Evolutionary conservation across 2,329 filamentous ascomycete species (phyloP), one percentile per base, ranked within the genome.

Genomic region (Magnaporthiopsis incrustans): DNA sequence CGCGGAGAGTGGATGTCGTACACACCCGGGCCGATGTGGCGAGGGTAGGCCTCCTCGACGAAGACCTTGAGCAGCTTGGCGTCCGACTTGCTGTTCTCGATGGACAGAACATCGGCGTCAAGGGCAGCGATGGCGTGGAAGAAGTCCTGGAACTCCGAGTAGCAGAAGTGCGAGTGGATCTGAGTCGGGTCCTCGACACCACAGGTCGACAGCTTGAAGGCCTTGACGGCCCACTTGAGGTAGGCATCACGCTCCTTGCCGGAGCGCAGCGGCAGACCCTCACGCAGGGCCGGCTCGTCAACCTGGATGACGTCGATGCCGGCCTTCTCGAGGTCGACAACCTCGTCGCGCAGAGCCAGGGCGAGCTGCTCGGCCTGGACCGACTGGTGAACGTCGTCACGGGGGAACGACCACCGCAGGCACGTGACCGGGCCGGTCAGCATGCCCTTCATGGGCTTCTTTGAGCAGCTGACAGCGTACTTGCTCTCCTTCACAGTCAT

Each of bases 391-490:
- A 99, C 91, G 76, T 99, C 95, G 77, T 97, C 94, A 91, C 95
- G 95, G 73, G 95, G 95, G 91, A 98, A 99, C 67, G 95, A 99
- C 95, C 95, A 99, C 79, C 95, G 90, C 73, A 99, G 84, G 83
- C 95, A 99, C 75, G 95, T 99, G 82, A 99, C 96, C 72, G 95
- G 95, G 67, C 95, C 95, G 79, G 95, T 99, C 77, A 99, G 88
- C 95, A 99, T 99, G 79, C 95, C 95, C 91, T 99, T 99, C 95
- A 99, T 98, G 81, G 95, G 93, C 88, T 97, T 98, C 84, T 90
- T 94, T 78, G 93, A 94, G 79, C 97, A 87, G 65, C 90, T 93
- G 68, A 92, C 94, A 71, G 95, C 95, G 82, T 97, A 99, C 85
- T 98, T 97, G 80, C 91, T 96, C 87, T 99, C 95, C 90, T 99